phyloP scores from a whole-genome alignment of 768 basidiomycete species.

The Pholiota molesta region DNA sequence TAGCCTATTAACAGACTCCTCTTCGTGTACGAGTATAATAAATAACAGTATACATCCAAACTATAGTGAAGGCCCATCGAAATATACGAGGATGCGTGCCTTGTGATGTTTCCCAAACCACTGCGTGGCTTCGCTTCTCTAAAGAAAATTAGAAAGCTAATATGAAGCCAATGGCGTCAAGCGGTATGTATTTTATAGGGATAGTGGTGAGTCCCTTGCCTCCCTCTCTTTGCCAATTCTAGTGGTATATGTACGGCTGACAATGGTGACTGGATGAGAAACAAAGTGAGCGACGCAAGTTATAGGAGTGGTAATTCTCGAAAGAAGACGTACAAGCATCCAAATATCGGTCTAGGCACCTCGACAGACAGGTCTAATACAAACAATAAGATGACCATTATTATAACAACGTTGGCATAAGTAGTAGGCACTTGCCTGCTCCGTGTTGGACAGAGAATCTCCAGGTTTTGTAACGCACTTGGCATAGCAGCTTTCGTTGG shows the following conservation, averaged over 20 bases:
- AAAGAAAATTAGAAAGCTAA: not conserved
- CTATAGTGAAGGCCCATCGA: not conserved
- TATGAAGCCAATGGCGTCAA: not conserved
- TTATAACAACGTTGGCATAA: not conserved
- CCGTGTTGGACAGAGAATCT: constrained; percentile 65
- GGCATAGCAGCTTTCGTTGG: constrained; percentile 74
- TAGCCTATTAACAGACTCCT: not conserved
- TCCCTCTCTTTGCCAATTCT: constrained; percentile 59
- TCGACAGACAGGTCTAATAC: constrained; percentile 69
- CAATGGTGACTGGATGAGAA: constrained; percentile 66
- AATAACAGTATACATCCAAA: not conserved
- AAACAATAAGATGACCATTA: constrained; percentile 1
- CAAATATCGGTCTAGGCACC: constrained; percentile 82
- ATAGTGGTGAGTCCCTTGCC: constrained; percentile 18
- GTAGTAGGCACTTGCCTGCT: constrained; percentile 54
- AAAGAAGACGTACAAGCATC: constrained; percentile 70
- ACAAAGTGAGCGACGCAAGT: not conserved
- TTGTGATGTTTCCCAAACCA: not conserved
- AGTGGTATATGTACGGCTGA: constrained; percentile 67
- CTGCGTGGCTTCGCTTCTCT: not conserved
- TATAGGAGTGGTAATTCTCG: not conserved
- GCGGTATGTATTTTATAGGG: not conserved
- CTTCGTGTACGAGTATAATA: not conserved
- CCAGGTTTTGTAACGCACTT: constrained; percentile 82
- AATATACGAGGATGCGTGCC: not conserved